Base-by-base conservation (phyloP, 345 rosid species). In the Conringia planisiliqua region DNA sequence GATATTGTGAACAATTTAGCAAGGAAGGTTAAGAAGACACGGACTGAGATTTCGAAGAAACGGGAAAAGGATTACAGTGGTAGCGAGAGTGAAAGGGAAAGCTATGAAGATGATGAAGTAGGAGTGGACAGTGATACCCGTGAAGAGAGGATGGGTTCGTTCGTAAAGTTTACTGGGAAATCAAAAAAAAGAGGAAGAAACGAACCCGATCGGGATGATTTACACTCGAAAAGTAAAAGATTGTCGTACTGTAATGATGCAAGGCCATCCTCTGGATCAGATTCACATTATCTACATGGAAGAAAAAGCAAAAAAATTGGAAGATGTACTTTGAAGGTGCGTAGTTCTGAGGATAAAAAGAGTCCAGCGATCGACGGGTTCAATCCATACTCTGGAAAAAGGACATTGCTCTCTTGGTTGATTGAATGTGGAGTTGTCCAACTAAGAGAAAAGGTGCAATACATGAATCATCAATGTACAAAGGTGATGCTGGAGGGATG, bases 341-440 rank as follows among this genome's bases (percentile, higher is more conserved):
- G 99, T 42, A 78, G 85, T 58, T 86, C 96, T 51, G 83, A 83
- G 57, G 85, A 78, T 47, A 85, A 84, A 29, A 63, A 62, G 57
- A 86, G 79, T 70, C 83, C 90, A 76, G 89, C 86, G 6, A 33
- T 79, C 71, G 88, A 85, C 35, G 88, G 91, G 51, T 95, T 88
- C 81, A 85, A 86, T 80, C 87, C 93, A 38, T 90, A 86, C 75
- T 68, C 86, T 78, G 98, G 96, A 17, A 90, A 87, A 73, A 85
- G 89, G 62, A 92, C 96, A 57, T 62, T 92, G 67, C 91, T 95
- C 64, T 82, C 94, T 14, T 95, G 99, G 99, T 82, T 95, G 86
- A 86, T 95, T 71, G 96, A 88, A 47, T 82, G 82, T 57, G 96
- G 98, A 47, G 79, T 87, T 36, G 87, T 89, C 68, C 83, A 84